These are phyloP conservation scores for Macrocybe gigantea DNA, from an alignment of 768 basidiomycete genomes.

Conservation along the genomic window DNA sequence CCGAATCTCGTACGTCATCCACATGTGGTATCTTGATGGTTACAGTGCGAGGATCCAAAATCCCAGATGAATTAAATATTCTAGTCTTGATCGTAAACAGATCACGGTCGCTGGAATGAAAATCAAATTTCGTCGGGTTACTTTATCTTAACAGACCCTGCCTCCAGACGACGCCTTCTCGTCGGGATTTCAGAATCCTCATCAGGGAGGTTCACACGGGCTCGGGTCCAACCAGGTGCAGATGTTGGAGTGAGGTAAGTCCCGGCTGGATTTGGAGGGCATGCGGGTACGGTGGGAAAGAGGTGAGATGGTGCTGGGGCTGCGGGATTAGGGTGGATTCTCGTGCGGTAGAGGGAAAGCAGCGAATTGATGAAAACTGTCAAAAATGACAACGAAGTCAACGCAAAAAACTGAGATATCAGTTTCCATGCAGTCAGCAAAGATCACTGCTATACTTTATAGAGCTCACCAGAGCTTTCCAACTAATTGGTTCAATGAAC, in stretches of 20 bases:
- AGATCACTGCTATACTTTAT: neutral
- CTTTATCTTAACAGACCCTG: slow-evolving; percentile 51
- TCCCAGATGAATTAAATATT: no score
- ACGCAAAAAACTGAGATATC: slow-evolving; percentile 54
- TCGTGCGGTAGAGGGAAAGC: slow-evolving; percentile 70
- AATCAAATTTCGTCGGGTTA: slow-evolving; percentile 18
- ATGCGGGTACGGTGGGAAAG: slow-evolving; percentile 30
- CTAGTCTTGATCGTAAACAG: no score
- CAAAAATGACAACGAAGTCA: slow-evolving; percentile 71
- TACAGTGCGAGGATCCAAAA: no score
- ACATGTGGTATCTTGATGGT: no score
- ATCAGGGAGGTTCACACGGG: slow-evolving; percentile 29
- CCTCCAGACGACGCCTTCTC: slow-evolving; percentile 51
- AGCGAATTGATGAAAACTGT: slow-evolving; percentile 80
- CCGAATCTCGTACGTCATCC: no score
- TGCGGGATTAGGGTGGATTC: slow-evolving; percentile 41
- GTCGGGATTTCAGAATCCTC: slow-evolving; percentile 40
- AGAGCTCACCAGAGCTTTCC: slow-evolving; percentile 84
- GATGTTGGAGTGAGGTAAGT: slow-evolving; percentile 47
- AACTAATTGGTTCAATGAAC: slow-evolving; percentile 95
- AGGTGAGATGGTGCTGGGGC: slow-evolving; percentile 27
- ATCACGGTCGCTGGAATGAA: neutral
- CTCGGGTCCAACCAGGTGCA: slow-evolving; percentile 39
- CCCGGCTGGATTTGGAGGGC: slow-evolving; percentile 38
- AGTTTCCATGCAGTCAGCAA: slow-evolving; percentile 9